These are phyloP conservation scores for Claviceps arundinis DNA, from an alignment of 2,329 filamentous ascomycete genomes.

Conservation along the genomic window DNA sequence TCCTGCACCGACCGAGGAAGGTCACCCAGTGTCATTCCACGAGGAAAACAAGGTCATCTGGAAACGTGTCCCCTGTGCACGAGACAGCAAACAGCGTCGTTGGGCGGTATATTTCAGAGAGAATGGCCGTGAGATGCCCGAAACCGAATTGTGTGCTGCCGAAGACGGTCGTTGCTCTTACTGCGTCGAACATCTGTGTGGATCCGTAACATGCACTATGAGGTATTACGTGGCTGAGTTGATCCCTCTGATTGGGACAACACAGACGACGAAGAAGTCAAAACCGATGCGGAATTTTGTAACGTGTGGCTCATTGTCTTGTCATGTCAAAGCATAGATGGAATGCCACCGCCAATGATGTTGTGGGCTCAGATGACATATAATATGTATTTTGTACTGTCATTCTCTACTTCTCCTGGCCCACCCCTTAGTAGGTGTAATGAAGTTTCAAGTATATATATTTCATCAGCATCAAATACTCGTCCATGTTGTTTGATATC, in stretches of 20 bases:
- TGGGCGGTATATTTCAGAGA: conserved; percentile 35
- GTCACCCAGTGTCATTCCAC: conserved; percentile 28
- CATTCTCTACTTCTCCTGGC: no score
- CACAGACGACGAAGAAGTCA: not conserved
- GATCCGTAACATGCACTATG: conserved; percentile 19
- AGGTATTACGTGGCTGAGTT: conserved; percentile 9
- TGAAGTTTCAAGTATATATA: no score
- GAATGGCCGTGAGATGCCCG: conserved; percentile 23
- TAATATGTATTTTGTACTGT: no score
- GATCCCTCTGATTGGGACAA: not conserved
- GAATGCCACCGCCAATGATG: not conserved
- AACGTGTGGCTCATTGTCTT: not conserved
- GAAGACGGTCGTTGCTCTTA: conserved; percentile 26
- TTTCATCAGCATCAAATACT: not conserved
- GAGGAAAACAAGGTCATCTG: conserved; percentile 34
- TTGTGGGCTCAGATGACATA: no score
- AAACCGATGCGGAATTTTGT: no score
- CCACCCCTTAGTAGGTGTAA: no score
- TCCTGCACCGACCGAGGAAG: conserved; percentile 27
- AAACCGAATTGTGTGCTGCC: conserved; percentile 19
- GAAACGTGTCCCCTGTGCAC: conserved; percentile 32
- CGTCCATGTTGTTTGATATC: not conserved
- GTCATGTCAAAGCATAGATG: not conserved
- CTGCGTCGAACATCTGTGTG: conserved; percentile 21
- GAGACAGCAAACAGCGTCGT: conserved; percentile 23